Conservation (phyloP, 2,329 filamentous ascomycete genomes). For the Whalleya microplaca region DNA sequence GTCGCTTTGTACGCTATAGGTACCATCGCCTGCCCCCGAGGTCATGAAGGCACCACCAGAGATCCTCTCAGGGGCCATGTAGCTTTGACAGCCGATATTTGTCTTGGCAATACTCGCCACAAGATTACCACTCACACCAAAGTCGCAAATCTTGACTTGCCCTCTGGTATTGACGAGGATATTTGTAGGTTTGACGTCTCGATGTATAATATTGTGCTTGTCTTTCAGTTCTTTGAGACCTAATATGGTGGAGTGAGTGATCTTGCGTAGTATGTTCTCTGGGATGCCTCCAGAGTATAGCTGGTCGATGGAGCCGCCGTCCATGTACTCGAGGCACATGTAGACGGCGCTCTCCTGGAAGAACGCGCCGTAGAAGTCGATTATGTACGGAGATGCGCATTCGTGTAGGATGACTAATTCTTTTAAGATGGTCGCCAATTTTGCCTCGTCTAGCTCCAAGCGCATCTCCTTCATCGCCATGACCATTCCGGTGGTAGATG, state of each 20-base stretch:
- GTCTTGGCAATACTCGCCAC: slow-evolving; percentile 98
- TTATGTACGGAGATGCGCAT: slow-evolving; percentile 93
- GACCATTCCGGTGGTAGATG: slow-evolving; percentile 68
- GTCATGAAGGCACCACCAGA: slow-evolving; percentile 81
- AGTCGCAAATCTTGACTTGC: slow-evolving; percentile 98
- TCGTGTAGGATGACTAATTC: slow-evolving; percentile 95
- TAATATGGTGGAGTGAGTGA: slow-evolving; percentile 86
- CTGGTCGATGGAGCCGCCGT: slow-evolving; percentile 96
- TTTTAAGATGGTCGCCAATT: slow-evolving; percentile 97
- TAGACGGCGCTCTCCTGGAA: slow-evolving; percentile 99
- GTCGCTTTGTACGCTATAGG: slow-evolving; percentile 96
- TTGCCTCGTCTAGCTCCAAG: slow-evolving; percentile 92
- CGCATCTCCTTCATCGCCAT: slow-evolving; percentile 99
- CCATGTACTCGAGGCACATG: slow-evolving; percentile 99
- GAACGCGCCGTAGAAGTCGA: slow-evolving; percentile 98
- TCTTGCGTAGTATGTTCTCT: slow-evolving; percentile 85
- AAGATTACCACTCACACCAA: slow-evolving; percentile 93
- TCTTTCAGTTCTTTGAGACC: slow-evolving; percentile 94
- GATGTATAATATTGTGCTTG: slow-evolving; percentile 98
- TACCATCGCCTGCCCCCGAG: slow-evolving; percentile 74
- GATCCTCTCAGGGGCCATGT: slow-evolving; percentile 98
- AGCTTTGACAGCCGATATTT: slow-evolving; percentile 98
- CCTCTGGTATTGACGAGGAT: slow-evolving; percentile 89
- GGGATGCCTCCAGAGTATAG: slow-evolving; percentile 89
- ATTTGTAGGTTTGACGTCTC: slow-evolving; percentile 99